phyloP scores from a whole-genome alignment of 2,329 filamentous ascomycete species.

The Metarhizium rileyi region DNA sequence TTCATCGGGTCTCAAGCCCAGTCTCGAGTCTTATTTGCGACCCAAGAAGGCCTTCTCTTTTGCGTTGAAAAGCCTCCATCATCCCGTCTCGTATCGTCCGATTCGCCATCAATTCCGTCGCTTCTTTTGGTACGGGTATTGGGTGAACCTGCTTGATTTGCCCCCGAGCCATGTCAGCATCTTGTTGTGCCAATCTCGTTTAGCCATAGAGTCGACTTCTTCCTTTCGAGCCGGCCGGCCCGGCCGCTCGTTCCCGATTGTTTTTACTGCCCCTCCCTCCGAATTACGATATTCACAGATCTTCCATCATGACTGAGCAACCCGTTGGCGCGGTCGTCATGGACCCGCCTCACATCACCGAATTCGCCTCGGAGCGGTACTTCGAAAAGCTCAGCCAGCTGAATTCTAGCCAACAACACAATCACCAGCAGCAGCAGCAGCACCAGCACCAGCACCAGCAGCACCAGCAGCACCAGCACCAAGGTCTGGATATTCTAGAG shows the following conservation, averaged over 20 bases:
- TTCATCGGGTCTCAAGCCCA: too few relatives aligned
- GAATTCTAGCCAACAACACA: constrained; percentile 34
- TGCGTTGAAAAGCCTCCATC: not conserved
- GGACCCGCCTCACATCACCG: constrained; percentile 54
- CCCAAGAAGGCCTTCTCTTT: not conserved
- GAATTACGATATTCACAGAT: constrained; percentile 2
- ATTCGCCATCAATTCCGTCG: not conserved
- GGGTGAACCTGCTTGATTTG: not conserved
- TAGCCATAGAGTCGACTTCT: constrained; percentile 23
- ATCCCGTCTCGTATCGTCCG: not conserved
- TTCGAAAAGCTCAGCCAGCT: constrained; percentile 51
- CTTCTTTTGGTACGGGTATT: not conserved
- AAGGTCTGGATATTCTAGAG: constrained; percentile 16
- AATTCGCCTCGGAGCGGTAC: constrained; percentile 57
- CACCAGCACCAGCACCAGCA: constrained; percentile 28
- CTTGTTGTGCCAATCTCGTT: constrained; percentile 10
- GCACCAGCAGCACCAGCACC: constrained; percentile 30
- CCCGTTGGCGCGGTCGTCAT: constrained; percentile 29
- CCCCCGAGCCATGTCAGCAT: constrained; percentile 20
- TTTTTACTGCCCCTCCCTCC: constrained; percentile 14
- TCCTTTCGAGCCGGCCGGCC: constrained; percentile 18
- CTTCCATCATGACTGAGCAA: constrained; percentile 23
- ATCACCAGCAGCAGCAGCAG: constrained; percentile 20
- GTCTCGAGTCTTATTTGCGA: not conserved
- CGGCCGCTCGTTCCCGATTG: constrained; percentile 12